Conservation (phyloP, 176 grass and related monocot genomes). For the Triticum aestivum region DNA sequence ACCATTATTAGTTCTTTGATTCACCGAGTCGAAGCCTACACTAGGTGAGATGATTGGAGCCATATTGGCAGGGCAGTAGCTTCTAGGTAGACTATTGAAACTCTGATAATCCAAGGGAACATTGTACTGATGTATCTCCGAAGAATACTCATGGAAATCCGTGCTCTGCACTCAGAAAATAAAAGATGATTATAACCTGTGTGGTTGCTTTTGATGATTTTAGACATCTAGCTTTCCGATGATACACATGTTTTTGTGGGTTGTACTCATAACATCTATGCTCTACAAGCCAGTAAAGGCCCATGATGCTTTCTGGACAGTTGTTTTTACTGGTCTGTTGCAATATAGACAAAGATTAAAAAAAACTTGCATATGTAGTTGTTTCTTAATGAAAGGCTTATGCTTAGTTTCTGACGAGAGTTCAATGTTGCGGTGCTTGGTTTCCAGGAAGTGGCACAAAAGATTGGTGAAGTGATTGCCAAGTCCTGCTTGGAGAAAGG, state of each 20-base stretch:
- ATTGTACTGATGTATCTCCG: background rate
- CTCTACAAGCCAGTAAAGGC: background rate
- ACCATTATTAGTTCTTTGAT: background rate
- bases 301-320: background rate
- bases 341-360: background rate
- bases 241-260: background rate
- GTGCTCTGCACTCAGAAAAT: background rate
- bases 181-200: background rate
- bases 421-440: constrained; percentile 2
- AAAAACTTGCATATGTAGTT: background rate
- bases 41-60: background rate
- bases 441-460: constrained; percentile 84
- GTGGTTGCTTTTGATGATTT: background rate
- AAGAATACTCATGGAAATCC: background rate
- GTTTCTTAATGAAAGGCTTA: background rate
- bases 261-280: background rate
- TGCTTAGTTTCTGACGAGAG: constrained; percentile 8
- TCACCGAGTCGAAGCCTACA: background rate
- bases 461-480: constrained; percentile 83
- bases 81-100: background rate
- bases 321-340: background rate
- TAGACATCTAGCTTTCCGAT: background rate
- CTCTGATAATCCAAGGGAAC: background rate
- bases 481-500: constrained; percentile 97
- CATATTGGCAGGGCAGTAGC: background rate